Evolutionary conservation across 768 basidiomycete species (phyloP).

Genomic region (Auriscalpium vulgare): DNA sequence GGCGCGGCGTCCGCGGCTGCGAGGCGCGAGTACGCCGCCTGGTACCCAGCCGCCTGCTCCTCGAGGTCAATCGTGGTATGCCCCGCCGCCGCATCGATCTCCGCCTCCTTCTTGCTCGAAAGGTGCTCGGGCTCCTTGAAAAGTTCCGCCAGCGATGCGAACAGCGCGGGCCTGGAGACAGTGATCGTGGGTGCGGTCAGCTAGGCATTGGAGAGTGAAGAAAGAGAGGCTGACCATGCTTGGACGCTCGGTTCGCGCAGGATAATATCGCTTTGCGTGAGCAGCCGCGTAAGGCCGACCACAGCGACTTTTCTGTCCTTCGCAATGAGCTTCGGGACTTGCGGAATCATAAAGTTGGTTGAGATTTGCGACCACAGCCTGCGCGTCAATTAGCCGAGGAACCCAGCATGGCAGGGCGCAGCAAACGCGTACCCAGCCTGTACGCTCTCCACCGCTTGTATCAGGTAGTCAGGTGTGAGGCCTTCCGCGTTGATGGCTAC

Average conservation of each 20-base stretch:
- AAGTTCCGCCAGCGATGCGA: conserved; percentile 66
- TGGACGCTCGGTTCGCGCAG: conserved; percentile 52
- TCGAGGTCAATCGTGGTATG: conserved; percentile 82
- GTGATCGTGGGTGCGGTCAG: not conserved
- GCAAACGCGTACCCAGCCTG: conserved; percentile 61
- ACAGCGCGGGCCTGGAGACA: conserved; percentile 51
- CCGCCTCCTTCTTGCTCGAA: conserved; percentile 25
- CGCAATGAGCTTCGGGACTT: conserved; percentile 69
- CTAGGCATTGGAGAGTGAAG: not conserved
- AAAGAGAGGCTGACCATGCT: conserved; percentile 45
- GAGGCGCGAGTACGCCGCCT: conserved; percentile 87
- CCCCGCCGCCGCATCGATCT: conserved; percentile 45
- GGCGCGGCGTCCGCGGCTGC: conserved; percentile 65
- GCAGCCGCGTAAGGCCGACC: conserved; percentile 70
- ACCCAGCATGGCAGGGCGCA: not conserved
- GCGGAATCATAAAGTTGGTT: conserved; percentile 68
- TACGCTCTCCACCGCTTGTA: conserved; percentile 72
- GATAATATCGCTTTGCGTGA: conserved; percentile 71
- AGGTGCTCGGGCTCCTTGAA: conserved; percentile 56
- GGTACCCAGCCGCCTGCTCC: conserved; percentile 86
- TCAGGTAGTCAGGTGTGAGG: conserved; percentile 71
- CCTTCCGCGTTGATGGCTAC: conserved; percentile 71
- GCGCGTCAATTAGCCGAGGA: not conserved
- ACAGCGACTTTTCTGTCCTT: conserved; percentile 82
- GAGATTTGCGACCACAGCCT: conserved; percentile 80